Evolutionary conservation across 805 yeast species (phyloP).

Genomic region (Ogataea kodamae): DNA sequence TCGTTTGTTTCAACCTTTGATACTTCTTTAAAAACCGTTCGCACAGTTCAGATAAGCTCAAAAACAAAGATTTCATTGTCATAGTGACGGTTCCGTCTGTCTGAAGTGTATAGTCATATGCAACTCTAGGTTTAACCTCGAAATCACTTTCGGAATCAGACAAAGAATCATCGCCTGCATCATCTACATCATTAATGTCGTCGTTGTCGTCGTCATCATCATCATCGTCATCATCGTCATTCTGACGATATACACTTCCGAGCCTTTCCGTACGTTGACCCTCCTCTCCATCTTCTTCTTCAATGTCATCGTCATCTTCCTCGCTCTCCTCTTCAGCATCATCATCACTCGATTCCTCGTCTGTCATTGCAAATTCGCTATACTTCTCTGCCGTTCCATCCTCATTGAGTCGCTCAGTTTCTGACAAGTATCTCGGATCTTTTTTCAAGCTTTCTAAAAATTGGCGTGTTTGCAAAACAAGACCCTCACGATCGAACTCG

Average conservation of each 20-base stretch:
- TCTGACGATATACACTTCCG: too few species aligned
- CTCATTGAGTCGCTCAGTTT: not conserved
- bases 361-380: too few species aligned
- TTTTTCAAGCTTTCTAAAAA: constrained; percentile 30
- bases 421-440: constrained; percentile 13
- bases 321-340: not conserved
- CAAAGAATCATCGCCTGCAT: constrained; percentile 17
- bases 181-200: constrained; percentile 19
- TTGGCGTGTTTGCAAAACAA: constrained; percentile 47
- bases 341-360: constrained; percentile 1
- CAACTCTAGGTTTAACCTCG: constrained; percentile 15
- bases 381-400: too few species aligned
- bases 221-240: constrained; percentile 2
- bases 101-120: constrained; percentile 20
- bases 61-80: constrained; percentile 14
- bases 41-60: constrained; percentile 19
- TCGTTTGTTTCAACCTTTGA: constrained; percentile 17
- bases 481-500: constrained; percentile 68
- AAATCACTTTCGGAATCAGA: constrained; percentile 13
- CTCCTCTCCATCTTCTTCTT: constrained; percentile 3
- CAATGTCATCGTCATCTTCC: constrained; percentile 1
- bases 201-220: constrained; percentile 11
- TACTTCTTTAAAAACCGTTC: constrained; percentile 21
- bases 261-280: constrained; percentile 1
- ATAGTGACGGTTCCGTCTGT: constrained; percentile 22